phyloP scores from a whole-genome alignment of 169 alveolate species.

The Eimeria necatrix region DNA sequence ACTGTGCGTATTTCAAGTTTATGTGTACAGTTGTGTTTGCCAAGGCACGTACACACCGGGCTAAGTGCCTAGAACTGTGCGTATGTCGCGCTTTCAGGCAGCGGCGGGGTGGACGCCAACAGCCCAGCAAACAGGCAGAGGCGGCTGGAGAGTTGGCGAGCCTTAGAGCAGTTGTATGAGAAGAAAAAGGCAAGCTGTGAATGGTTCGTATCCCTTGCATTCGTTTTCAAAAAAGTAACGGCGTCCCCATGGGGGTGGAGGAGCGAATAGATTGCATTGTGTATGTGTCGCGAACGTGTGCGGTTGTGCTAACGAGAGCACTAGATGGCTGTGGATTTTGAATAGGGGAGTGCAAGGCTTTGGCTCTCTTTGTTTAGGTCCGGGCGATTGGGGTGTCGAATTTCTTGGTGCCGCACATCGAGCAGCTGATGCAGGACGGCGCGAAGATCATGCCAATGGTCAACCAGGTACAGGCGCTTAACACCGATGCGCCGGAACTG shows the following conservation, averaged over 20 bases:
- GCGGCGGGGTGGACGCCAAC: constrained; percentile 61
- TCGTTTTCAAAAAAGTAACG: not conserved
- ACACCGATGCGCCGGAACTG: no score
- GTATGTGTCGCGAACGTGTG: not conserved
- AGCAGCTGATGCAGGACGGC: constrained; percentile 76
- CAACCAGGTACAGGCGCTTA: constrained; percentile 66
- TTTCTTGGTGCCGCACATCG: constrained; percentile 66
- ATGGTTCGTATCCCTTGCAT: not conserved
- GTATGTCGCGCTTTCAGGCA: constrained; percentile 43
- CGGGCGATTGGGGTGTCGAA: constrained; percentile 83
- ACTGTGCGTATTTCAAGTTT: not conserved
- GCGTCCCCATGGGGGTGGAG: not conserved
- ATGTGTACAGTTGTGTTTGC: not conserved
- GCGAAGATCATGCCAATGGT: constrained; percentile 76
- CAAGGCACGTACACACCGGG: not conserved
- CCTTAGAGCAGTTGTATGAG: constrained; percentile 79
- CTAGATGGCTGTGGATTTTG: not conserved
- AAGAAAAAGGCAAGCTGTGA: constrained; percentile 50
- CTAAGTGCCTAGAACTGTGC: not conserved
- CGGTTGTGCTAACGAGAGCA: not conserved
- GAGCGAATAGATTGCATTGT: not conserved
- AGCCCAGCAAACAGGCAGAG: constrained; percentile 60
- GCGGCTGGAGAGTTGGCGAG: constrained; percentile 82
- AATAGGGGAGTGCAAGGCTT: not conserved
- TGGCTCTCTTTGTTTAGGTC: constrained; percentile 25